phyloP scores from a whole-genome alignment of 108 stramenopile genomes.

The Poteriospumella lacustris region DNA sequence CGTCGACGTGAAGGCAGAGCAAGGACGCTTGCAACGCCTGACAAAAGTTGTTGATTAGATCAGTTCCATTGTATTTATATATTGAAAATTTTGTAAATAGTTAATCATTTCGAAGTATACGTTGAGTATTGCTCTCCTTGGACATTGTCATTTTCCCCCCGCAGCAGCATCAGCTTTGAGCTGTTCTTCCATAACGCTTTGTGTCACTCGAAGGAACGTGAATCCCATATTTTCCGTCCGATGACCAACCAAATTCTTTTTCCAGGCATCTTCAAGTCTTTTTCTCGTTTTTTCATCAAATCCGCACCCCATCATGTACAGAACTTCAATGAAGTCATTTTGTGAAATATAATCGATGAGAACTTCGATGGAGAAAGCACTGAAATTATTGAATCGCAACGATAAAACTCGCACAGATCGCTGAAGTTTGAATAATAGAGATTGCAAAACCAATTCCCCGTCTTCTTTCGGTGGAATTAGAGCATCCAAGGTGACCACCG shows the following conservation, averaged over 20 bases:
- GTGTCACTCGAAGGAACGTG: neutral
- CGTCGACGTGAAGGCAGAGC: slow-evolving; percentile 52
- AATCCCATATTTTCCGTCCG: slow-evolving; percentile 4
- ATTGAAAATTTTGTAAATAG: too few relatives aligned
- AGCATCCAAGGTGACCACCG: slow-evolving; percentile 11
- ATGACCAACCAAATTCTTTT: slow-evolving; percentile 10
- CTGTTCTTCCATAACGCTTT: neutral
- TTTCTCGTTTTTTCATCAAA: neutral
- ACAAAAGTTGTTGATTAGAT: too few relatives aligned
- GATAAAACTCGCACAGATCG: neutral
- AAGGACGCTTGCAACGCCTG: neutral
- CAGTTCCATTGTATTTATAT: too few relatives aligned
- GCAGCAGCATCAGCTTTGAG: neutral
- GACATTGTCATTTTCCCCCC: neutral
- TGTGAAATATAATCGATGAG: neutral
- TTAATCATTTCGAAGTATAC: too few relatives aligned
- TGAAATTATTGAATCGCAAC: neutral
- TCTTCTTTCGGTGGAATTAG: neutral
- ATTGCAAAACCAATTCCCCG: neutral
- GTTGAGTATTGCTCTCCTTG: too few relatives aligned
- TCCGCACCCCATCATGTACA: slow-evolving; percentile 3
- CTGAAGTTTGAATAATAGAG: neutral
- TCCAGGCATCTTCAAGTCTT: slow-evolving; percentile 15
- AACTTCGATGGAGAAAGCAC: neutral
- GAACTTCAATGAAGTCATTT: neutral